Percentiles rank a stretch among this genome's conserved stretches.
Evolutionary conservation across 2,329 filamentous ascomycete species (phyloP).

Genomic region (Sporothrix pallida): DNA sequence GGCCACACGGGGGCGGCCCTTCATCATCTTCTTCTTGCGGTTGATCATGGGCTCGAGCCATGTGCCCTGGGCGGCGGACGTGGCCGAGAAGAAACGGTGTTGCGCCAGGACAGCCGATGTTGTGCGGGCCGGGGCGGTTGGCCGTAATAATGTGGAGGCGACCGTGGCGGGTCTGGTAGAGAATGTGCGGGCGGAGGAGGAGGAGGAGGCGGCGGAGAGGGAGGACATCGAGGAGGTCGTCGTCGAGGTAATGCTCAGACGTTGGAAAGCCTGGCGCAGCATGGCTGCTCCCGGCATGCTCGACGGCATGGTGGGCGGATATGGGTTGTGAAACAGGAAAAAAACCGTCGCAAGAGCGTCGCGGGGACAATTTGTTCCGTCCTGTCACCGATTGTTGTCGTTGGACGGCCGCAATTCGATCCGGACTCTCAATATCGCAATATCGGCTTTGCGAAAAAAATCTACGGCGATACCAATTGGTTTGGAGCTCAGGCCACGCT

Average conservation of each 20-base stretch:
- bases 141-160: slow-evolving; percentile 7
- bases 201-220: neutral
- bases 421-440: neutral
- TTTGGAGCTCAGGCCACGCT: slow-evolving; percentile 25
- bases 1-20: slow-evolving; percentile 83
- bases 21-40: slow-evolving; percentile 86
- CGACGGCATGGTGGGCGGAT: slow-evolving; percentile 40
- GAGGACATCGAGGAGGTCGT: neutral
- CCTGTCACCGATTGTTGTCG: neutral
- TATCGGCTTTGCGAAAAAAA: slow-evolving; percentile 22
- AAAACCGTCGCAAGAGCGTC: neutral
- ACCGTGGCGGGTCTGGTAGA: slow-evolving; percentile 12
- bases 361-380: neutral
- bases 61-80: slow-evolving; percentile 62
- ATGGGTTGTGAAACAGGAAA: neutral
- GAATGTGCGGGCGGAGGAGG: slow-evolving; percentile 31
- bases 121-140: neutral
- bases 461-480: slow-evolving; percentile 15
- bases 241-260: slow-evolving; percentile 50
- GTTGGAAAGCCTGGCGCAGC: slow-evolving; percentile 58
- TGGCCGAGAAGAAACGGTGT: slow-evolving; percentile 74
- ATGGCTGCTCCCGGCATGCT: slow-evolving; percentile 46
- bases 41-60: slow-evolving; percentile 82
- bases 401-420: neutral
- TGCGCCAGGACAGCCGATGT: slow-evolving; percentile 41